A percentile compares a stretch with the other conserved stretches of the same genome.
Conservation (phyloP, 2,329 filamentous ascomycete genomes). For the Penicillium sp. region DNA sequence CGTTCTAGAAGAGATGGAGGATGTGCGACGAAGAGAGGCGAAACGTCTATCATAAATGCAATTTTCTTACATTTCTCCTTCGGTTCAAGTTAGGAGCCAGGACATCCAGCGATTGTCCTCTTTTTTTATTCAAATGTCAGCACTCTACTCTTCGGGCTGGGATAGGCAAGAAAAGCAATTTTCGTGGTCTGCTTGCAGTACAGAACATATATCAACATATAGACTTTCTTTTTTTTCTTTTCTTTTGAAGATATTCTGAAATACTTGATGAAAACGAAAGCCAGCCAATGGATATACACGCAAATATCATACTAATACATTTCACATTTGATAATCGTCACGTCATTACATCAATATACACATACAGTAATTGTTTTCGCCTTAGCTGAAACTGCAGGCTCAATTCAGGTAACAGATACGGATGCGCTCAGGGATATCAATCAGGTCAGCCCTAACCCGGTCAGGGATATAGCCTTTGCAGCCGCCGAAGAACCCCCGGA, state of each 20-base stretch:
- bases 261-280: neutral
- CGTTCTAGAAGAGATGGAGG: slow-evolving; percentile 63
- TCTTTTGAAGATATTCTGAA: neutral
- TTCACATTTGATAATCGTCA: neutral
- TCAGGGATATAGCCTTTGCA: neutral
- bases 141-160: neutral
- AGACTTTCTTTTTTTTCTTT: neutral
- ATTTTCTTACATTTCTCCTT: neutral
- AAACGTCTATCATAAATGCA: slow-evolving; percentile 7
- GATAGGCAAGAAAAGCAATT: neutral
- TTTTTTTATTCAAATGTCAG: neutral
- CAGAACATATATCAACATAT: neutral
- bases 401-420: neutral
- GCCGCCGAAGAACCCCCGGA: slow-evolving; percentile 17
- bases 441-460: slow-evolving; percentile 8
- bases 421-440: neutral
- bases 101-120: neutral
- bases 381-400: too few species aligned
- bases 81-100: neutral
- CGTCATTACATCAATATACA: slow-evolving; percentile 6
- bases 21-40: slow-evolving; percentile 43
- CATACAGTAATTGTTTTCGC: neutral
- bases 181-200: neutral
- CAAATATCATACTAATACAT: neutral
- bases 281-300: neutral